Conservation (phyloP, 257 asterid species). For the Echium plantagineum region DNA sequence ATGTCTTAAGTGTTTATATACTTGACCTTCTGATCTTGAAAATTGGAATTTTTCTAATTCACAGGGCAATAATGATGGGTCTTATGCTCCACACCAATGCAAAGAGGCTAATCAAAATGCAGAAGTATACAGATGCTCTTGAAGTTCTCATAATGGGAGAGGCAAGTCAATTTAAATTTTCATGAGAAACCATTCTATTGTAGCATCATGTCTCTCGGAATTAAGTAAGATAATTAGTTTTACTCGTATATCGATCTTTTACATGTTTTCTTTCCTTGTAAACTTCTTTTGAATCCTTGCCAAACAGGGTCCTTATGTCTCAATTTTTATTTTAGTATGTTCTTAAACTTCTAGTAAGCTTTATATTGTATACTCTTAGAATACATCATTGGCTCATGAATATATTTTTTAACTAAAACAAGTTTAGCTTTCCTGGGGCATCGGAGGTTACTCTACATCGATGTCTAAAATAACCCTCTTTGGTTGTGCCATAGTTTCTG, state of each 20-base stretch:
- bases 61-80: slow-evolving; percentile 94
- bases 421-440: too few relatives aligned
- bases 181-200: background rate
- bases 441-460: too few relatives aligned
- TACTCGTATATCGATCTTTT: background rate
- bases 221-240: background rate
- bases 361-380: background rate
- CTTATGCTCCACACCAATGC: slow-evolving; percentile 92
- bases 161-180: slow-evolving; percentile 23
- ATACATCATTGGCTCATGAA: too few relatives aligned
- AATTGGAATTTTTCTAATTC: slow-evolving; percentile 7
- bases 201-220: background rate
- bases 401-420: too few relatives aligned
- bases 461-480: too few relatives aligned
- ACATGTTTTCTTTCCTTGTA: background rate
- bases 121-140: slow-evolving; percentile 61
- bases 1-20: background rate
- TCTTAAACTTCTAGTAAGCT: background rate
- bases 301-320: background rate
- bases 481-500: too few relatives aligned
- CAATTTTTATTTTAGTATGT: background rate
- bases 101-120: slow-evolving; percentile 53
- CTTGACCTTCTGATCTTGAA: background rate
- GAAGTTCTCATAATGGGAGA: slow-evolving; percentile 97
- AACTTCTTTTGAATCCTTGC: background rate